Percentiles rank a stretch among this genome's conserved stretches.
Evolutionary conservation across 2,329 filamentous ascomycete species (phyloP).

Genomic region (Exophiala bonariae): DNA sequence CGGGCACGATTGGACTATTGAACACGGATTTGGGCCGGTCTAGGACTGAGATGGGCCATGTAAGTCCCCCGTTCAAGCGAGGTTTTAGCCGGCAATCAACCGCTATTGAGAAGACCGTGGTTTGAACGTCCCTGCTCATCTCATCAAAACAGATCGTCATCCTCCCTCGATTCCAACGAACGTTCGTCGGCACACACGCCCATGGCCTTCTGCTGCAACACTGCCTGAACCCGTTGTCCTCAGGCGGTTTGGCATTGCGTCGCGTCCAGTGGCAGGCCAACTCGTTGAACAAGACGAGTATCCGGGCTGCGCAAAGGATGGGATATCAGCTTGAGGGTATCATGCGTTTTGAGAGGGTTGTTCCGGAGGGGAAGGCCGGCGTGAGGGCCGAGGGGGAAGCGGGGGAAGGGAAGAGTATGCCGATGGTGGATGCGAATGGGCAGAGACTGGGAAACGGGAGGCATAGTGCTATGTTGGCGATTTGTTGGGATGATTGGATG

Average conservation of each 20-base stretch:
- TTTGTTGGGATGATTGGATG: slow-evolving; percentile 18
- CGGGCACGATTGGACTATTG: slow-evolving; percentile 7
- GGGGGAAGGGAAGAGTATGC: slow-evolving; percentile 1
- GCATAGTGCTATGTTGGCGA: slow-evolving; percentile 10
- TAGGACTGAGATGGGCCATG: slow-evolving; percentile 7
- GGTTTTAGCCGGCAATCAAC: not conserved
- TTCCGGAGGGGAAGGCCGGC: slow-evolving; percentile 1
- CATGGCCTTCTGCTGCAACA: slow-evolving; percentile 36
- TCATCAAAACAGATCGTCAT: slow-evolving; percentile 36
- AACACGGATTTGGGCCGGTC: slow-evolving; percentile 3
- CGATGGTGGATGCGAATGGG: slow-evolving; percentile 3
- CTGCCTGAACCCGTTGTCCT: slow-evolving; percentile 26
- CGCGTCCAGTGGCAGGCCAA: slow-evolving; percentile 35
- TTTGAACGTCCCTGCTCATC: not conserved
- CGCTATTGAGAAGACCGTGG: too few species aligned
- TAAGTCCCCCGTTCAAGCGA: too few species aligned
- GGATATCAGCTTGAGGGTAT: slow-evolving; percentile 36
- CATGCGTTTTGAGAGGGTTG: slow-evolving; percentile 33
- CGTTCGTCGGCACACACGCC: slow-evolving; percentile 38
- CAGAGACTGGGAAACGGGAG: slow-evolving; percentile 5
- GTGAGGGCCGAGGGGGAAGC: not conserved
- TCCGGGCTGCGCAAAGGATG: slow-evolving; percentile 34
- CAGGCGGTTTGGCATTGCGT: slow-evolving; percentile 29
- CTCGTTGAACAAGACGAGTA: slow-evolving; percentile 21
- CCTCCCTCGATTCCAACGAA: slow-evolving; percentile 36